These are phyloP conservation scores for Phyllosticta citriasiana DNA, from an alignment of 2,329 filamentous ascomycete species.

Conservation along the genomic window DNA sequence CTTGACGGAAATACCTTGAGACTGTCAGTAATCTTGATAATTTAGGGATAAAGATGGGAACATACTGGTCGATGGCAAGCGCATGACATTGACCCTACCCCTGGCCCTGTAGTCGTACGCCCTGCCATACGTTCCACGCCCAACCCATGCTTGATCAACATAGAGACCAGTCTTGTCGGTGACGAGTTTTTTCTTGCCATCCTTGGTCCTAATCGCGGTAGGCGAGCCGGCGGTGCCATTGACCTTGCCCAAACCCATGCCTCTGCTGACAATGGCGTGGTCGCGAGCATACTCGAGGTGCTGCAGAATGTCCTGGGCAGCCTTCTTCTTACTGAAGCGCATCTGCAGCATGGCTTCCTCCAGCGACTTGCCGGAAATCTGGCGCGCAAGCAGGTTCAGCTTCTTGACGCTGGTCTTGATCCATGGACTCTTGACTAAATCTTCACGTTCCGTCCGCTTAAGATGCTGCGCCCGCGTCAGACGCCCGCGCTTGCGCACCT, in stretches of 20 bases:
- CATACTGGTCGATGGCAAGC: conserved; percentile 66
- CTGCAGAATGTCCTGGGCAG: conserved; percentile 66
- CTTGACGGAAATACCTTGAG: conserved; percentile 60
- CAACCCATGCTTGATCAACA: conserved; percentile 87
- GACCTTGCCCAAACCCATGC: conserved; percentile 62
- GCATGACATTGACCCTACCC: conserved; percentile 58
- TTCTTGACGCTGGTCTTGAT: conserved; percentile 90
- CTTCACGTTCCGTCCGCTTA: conserved; percentile 52
- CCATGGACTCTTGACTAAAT: conserved; percentile 53
- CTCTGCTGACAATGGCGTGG: conserved; percentile 64
- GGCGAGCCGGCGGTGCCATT: conserved; percentile 25
- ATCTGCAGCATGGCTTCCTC: conserved; percentile 92
- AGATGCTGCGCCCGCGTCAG: conserved; percentile 58
- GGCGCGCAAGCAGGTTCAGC: conserved; percentile 70
- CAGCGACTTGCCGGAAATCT: conserved; percentile 87
- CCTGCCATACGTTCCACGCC: conserved; percentile 56
- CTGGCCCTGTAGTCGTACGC: conserved; percentile 60
- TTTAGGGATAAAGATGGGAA: conserved; percentile 17
- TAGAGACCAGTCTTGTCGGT: conserved; percentile 74
- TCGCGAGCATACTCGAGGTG: conserved; percentile 76
- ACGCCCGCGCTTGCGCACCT: conserved; percentile 58
- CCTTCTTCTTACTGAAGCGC: conserved; percentile 91
- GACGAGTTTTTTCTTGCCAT: conserved; percentile 62
- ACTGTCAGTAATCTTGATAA: conserved; percentile 7
- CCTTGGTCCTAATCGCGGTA: conserved; percentile 59